These are phyloP conservation scores for Tetradesmus obliquus DNA, from an alignment of 139 green algal species.

Conservation along the genomic window DNA sequence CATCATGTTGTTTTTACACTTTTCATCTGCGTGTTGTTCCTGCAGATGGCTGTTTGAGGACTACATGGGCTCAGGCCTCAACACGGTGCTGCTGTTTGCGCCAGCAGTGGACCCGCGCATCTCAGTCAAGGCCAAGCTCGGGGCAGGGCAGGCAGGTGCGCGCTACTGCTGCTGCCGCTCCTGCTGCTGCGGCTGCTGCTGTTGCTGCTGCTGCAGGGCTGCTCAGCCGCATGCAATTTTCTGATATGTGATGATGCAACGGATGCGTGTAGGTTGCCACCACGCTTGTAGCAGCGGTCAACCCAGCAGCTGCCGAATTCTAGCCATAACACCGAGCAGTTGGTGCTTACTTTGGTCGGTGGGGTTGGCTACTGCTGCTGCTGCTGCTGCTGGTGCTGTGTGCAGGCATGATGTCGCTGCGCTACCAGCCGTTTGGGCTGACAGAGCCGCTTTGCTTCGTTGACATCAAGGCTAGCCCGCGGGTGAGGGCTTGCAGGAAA, in stretches of 20 bases:
- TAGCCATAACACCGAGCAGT: too few relatives aligned
- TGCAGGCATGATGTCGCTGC: slow-evolving; percentile 63
- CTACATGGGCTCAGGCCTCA: slow-evolving; percentile 49
- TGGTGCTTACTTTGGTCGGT: neutral
- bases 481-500: neutral
- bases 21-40: neutral
- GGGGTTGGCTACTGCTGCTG: neutral
- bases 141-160: slow-evolving; percentile 17
- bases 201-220: neutral
- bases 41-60: slow-evolving; percentile 66
- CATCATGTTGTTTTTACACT: neutral
- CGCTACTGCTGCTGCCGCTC: slow-evolving; percentile 2
- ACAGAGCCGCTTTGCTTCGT: slow-evolving; percentile 59
- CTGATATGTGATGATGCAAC: neutral
- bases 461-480: slow-evolving; percentile 67
- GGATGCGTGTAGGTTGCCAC: too few relatives aligned
- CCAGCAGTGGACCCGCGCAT: slow-evolving; percentile 64
- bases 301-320: too few relatives aligned
- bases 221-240: neutral
- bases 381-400: neutral
- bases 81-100: slow-evolving; percentile 47
- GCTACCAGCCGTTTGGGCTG: slow-evolving; percentile 62
- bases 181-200: neutral
- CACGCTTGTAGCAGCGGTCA: too few relatives aligned
- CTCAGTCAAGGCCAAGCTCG: slow-evolving; percentile 63